phyloP scores from a whole-genome alignment of 2,329 filamentous ascomycete species.

The Xylaria sp. region DNA sequence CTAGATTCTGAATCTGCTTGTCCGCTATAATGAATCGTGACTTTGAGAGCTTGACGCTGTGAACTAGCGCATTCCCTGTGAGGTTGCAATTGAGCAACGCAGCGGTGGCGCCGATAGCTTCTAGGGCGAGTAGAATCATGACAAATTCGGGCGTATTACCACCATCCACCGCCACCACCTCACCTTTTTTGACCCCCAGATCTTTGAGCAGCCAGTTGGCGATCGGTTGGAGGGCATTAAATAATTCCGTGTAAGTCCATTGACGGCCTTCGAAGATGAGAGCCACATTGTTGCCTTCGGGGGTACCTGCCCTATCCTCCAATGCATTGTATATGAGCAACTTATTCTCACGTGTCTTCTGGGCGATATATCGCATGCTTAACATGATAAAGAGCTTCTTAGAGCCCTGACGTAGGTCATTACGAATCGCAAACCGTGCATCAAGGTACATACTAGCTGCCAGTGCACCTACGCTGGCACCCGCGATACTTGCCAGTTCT shows the following conservation, averaged over 20 bases:
- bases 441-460: slow-evolving; percentile 28
- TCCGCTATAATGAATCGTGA: slow-evolving; percentile 64
- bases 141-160: slow-evolving; percentile 70
- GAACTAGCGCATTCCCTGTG: slow-evolving; percentile 64
- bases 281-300: slow-evolving; percentile 32
- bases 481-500: slow-evolving; percentile 19
- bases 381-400: background rate
- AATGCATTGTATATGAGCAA: slow-evolving; percentile 34
- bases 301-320: slow-evolving; percentile 34
- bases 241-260: slow-evolving; percentile 64
- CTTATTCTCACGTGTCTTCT: slow-evolving; percentile 31
- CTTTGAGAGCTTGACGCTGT: slow-evolving; percentile 65
- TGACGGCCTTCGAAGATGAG: slow-evolving; percentile 64
- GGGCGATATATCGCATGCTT: slow-evolving; percentile 43
- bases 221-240: slow-evolving; percentile 59
- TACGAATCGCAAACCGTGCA: slow-evolving; percentile 20
- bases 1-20: slow-evolving; percentile 55
- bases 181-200: slow-evolving; percentile 59
- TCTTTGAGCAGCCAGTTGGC: slow-evolving; percentile 65
- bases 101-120: slow-evolving; percentile 68
- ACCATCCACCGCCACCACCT: slow-evolving; percentile 69
- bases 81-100: slow-evolving; percentile 75
- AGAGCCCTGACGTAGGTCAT: slow-evolving; percentile 22
- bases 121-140: slow-evolving; percentile 67
- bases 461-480: slow-evolving; percentile 20